Base-by-base conservation (phyloP, 768 basidiomycete species). In the Mrakia gelida region DNA sequence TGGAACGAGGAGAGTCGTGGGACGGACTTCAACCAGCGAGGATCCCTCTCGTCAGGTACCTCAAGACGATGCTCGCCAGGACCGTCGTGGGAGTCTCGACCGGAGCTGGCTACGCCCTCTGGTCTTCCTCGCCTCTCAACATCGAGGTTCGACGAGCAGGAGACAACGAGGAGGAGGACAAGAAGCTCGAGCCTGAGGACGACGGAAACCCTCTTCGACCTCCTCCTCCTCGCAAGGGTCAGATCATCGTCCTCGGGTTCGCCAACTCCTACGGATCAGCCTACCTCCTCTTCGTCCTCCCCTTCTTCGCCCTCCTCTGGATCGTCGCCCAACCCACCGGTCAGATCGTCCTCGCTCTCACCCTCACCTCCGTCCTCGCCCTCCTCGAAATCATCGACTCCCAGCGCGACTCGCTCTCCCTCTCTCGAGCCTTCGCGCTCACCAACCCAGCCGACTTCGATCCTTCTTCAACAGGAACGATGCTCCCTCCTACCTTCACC, bases 251-350 rank as follows among this genome's bases (percentile, higher is more conserved):
- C 1, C 84, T 94, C 0, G 95, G 95, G 0, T 96, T 91, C 81
- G 92, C 93, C 0, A 97, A 98, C 83, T 90, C 92, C 0, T 95
- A 90, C 81, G 96, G 94, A 23, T 90, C 94, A 23, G 89, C 93
- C 1, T 97, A 94, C 84, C 86, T 95, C 75, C 85, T 96, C 54
- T 92, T 97, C 82, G 91, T 92, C 89, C 86, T 88, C 10, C 87
- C 92, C 32, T 84, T 87, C 68, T 88, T 96, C 59, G 86, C 86
- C 6, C 74, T 91, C 18, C 76, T 86, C 76, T 92, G 90, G 84
- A 84, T 89, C 41, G 87, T 90, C 28, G 90, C 88, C 15, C 94
- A 94, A 80, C 88, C 94, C 4, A 91, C 92, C 0, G 95, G 92
- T 0, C 96, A 99, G 83, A 78, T 98, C 26, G 88, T 90, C 23